Evolutionary conservation across 2,329 filamentous ascomycete species (phyloP).

Genomic region (Gliomastix tumulicola): DNA sequence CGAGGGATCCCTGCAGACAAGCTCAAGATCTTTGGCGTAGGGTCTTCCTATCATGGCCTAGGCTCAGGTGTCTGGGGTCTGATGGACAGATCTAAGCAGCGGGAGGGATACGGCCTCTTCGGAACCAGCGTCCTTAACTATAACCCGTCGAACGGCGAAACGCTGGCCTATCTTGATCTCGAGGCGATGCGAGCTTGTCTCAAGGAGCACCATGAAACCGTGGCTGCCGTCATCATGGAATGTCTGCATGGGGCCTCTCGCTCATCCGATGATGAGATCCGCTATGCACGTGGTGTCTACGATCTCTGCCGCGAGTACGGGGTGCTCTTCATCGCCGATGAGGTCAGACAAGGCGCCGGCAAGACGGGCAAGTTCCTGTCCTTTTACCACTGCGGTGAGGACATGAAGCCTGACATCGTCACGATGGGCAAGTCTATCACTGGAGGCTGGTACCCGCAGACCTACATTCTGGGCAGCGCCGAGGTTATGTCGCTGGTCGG

Average conservation of each 20-base stretch:
- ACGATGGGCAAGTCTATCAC: conserved; percentile 12
- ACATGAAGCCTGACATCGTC: conserved; percentile 13
- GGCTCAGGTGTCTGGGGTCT: background rate
- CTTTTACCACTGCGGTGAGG: conserved; percentile 11
- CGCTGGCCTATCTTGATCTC: background rate
- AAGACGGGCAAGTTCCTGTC: conserved; percentile 14
- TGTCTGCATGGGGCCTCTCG: background rate
- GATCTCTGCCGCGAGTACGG: conserved; percentile 3
- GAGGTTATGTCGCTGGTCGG: background rate
- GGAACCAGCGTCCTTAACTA: background rate
- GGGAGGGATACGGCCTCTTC: background rate
- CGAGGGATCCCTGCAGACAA: conserved; percentile 7
- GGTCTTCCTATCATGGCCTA: background rate
- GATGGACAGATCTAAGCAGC: background rate
- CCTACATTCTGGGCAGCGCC: conserved; percentile 9
- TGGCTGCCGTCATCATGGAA: background rate
- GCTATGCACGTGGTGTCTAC: background rate
- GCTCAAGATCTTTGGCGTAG: background rate
- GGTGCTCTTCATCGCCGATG: conserved; percentile 13
- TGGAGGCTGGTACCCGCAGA: conserved; percentile 9
- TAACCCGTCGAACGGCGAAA: background rate
- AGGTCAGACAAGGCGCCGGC: conserved; percentile 12
- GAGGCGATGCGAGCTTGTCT: background rate
- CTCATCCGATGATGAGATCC: background rate
- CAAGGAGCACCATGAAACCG: background rate